Base-by-base conservation (phyloP, 2,329 filamentous ascomycete genomes). In the Aciculosporium take region DNA sequence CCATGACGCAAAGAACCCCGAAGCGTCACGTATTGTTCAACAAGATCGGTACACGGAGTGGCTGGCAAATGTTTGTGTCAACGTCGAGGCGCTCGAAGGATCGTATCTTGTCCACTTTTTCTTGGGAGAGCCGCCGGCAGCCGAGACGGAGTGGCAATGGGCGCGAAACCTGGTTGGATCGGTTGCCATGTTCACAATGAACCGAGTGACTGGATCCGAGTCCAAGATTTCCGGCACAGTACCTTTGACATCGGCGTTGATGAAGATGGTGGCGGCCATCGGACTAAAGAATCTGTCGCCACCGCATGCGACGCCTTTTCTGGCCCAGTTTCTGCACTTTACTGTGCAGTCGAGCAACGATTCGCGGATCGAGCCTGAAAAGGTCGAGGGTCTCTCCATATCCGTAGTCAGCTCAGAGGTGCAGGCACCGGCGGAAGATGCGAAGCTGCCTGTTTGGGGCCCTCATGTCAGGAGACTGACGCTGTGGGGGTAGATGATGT, bases 91-190 rank as follows among this genome's bases (percentile, higher is more conserved):
- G 2, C 57, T 82, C 7, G 64, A 70, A 9, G 72, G 69, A 1
- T 74, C 79, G 0, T 84, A 80, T 41, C 49, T 48, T 0, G 64
- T 89, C 17, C 74, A 80, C 53, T 63, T 88, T 44, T 88, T 87
- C 59, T 54, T 86, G 2, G 82, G 78, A 0, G 55, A 66, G 2
- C 61, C 66, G 2, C 62, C 69, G 0, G 48, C 52, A 3, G 62
- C 76, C 30, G 51, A 64, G 1, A 47, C 48, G 5, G 51, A 56
- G 1, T 84, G 79, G 79, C 53, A 65, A 1, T 54, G 56, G 31
- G 67, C 72, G 0, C 52, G 60, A 1, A 78, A 72, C 46, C 66
- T 81, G 8, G 67, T 81, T 3, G 81, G 81, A 2, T 72, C 72
- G 0, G 69, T 80, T 48, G 72, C 69, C 13, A 62, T 77, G 12